Evolutionary conservation across 208 protist species (phyloP), one percentile per base, ranked within the genome.

Genomic region (Sergeia podlipaevii): DNA sequence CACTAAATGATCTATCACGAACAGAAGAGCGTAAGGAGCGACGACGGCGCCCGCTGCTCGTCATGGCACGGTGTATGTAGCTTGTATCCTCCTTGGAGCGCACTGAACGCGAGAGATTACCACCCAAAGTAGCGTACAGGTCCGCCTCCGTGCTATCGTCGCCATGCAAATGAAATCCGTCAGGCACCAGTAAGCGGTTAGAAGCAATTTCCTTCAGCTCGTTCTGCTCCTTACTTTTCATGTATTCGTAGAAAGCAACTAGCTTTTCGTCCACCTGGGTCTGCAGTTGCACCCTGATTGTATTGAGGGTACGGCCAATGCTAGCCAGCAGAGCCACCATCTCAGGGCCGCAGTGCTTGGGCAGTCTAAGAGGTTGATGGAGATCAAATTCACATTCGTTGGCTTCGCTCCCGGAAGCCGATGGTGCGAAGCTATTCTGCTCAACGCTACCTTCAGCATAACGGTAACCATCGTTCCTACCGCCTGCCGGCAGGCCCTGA

Each of bases 231-330:
- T 88, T 88, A 8, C 36, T 29, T 13, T 60, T 60, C 63, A 88
- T 49, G 56, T 89, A 70, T 0, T 58, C 58, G 44, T 82, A 93
- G 44, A 93, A 93, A 26, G 74, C 70, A 11, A 85, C 65, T 7
- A 89, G 32, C 28, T 77, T 65, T 0, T 23, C 43, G 41, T 86
- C 80, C 8, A 89, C 48, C 3, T 54, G 48, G 39, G 6, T 34
- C 36, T 67, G 39, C 28, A 93, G 64, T 33, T 59, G 32, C 15
- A 27, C 36, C 5, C 39, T 36, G 2, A 63, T 26, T 20, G 50
- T 20, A 4, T 61, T 48, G 36, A 93, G 65, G 2, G 47, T n/a
- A 10, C 23, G 1, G 44, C 85, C 85, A 2, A 89, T 53, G 20
- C 67, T 39, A 17, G 27, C 27, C 24, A 91, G 56, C 27, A 53